Base-by-base conservation (phyloP, 208 protist genomes). In the Trypanosomatidae sp. region DNA sequence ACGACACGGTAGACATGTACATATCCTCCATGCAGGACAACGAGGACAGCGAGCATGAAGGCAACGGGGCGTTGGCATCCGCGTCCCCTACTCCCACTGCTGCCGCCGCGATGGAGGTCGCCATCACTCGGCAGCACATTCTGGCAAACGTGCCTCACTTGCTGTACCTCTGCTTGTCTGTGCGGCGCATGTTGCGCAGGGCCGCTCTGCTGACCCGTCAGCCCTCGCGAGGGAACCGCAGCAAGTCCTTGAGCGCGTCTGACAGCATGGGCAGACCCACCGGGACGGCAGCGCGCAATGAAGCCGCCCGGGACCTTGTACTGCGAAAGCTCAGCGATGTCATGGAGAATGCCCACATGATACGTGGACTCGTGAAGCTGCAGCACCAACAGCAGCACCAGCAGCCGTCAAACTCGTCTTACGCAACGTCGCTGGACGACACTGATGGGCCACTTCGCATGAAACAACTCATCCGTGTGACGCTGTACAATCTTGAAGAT, bases 381-480 rank as follows among this genome's bases (percentile, higher is more conserved):
- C 71, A 66, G 44, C 70, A 77, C 33, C 71, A 66, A 28, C 76
- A 76, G 30, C 53, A 36, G 33, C n/a, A 30, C 22, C 15, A 17
- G 8, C 7, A 46, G 25, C 9, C 7, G 41, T 43, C 39, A n/a
- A 25, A 22, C 17, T 10, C 30, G 49, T 28, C 47, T 19, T 33
- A 44, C 8, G 28, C 33, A 9, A 0, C 30, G 30, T 17, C 36
- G 6, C 66, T 22, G 28, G 44, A 49, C 17, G 62, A 69, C 50
- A 56, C 60, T 39, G 67, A 74, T 19, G 47, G 41, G 6, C 30
- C 77, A 59, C 59, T 80, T 33, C 75, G 71, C 46, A 81, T 82
- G 62, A 80, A 83, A 62, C 77, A 84, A 36, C 78, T 77, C n/a
- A 59, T 85, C 59, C 81, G 84, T 33, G 67, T 79, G 7, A 56